These are phyloP conservation scores for Didymella pinodella DNA, from an alignment of 2,329 filamentous ascomycete species.

Conservation along the genomic window DNA sequence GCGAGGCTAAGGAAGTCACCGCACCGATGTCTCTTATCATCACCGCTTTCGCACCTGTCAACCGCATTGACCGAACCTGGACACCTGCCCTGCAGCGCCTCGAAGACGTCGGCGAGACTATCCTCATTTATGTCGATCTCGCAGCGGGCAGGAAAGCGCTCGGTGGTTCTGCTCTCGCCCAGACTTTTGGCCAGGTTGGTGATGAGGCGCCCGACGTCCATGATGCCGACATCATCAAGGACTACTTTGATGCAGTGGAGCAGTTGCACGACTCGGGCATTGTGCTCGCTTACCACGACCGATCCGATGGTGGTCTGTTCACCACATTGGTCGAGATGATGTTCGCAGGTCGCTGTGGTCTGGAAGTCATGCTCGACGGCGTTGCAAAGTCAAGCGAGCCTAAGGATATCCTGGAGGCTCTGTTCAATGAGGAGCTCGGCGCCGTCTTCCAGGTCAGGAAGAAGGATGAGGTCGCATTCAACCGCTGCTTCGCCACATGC, in stretches of 20 bases:
- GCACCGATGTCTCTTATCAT: slow-evolving; percentile 91
- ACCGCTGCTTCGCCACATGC: slow-evolving; percentile 88
- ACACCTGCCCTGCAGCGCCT: slow-evolving; percentile 84
- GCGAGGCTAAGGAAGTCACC: slow-evolving; percentile 81
- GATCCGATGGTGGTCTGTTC: slow-evolving; percentile 90
- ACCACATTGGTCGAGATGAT: slow-evolving; percentile 96
- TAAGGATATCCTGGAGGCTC: slow-evolving; percentile 72
- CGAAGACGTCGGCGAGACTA: slow-evolving; percentile 87
- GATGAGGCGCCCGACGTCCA: slow-evolving; percentile 86
- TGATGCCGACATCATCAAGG: slow-evolving; percentile 79
- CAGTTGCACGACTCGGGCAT: slow-evolving; percentile 71
- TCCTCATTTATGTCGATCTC: slow-evolving; percentile 91
- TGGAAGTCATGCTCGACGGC: slow-evolving; percentile 83
- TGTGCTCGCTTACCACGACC: slow-evolving; percentile 93
- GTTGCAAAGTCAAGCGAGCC: slow-evolving; percentile 68
- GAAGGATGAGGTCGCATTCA: slow-evolving; percentile 83
- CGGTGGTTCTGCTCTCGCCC: slow-evolving; percentile 89
- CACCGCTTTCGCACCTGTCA: slow-evolving; percentile 86
- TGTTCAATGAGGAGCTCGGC: slow-evolving; percentile 97
- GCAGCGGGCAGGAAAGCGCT: slow-evolving; percentile 80
- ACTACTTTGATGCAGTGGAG: slow-evolving; percentile 89
- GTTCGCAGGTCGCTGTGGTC: slow-evolving; percentile 91
- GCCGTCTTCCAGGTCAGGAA: slow-evolving; percentile 95
- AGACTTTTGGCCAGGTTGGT: slow-evolving; percentile 86
- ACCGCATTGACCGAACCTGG: slow-evolving; percentile 87